These are phyloP conservation scores for Podila minutissima DNA, from an alignment of 192 early-diverging fungal species.

Conservation along the genomic window DNA sequence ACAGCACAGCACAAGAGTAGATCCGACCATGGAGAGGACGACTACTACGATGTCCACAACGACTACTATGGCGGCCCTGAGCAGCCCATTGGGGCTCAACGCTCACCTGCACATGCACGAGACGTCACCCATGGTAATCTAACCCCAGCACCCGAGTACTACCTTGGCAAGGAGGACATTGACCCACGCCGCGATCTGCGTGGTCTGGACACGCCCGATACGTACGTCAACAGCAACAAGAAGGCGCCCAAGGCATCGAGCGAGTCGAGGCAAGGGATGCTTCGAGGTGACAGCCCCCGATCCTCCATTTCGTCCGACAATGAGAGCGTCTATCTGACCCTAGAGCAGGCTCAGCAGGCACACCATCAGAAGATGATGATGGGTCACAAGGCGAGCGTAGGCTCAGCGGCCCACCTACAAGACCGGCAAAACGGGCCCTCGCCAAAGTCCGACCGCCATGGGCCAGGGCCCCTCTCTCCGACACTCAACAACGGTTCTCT, in stretches of 20 bases:
- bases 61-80: conserved; percentile 17
- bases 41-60: conserved; percentile 16
- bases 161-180: conserved; percentile 36
- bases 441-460: background rate
- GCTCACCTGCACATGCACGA: background rate
- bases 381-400: conserved; percentile 34
- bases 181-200: conserved; percentile 30
- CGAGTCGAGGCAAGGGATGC: conserved; percentile 6
- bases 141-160: conserved; percentile 31
- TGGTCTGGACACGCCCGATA: conserved; percentile 21
- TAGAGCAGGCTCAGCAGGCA: conserved; percentile 36
- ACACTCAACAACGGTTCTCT: background rate
- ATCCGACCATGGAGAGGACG: conserved; percentile 6
- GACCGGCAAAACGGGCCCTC: background rate
- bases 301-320: conserved; percentile 26
- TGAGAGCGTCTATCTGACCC: conserved; percentile 23
- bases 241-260: conserved; percentile 1
- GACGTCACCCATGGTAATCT: conserved; percentile 11
- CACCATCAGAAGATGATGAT: conserved; percentile 45
- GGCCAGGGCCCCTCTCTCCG: background rate
- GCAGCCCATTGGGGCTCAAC: conserved; percentile 15
- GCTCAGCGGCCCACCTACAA: conserved; percentile 10
- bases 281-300: conserved; percentile 5
- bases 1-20: background rate
- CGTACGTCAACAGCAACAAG: conserved; percentile 8